A percentile compares a stretch with the other conserved stretches of the same genome.
These are phyloP conservation scores for Crithidia thermophila DNA, from an alignment of 208 protist genomes.

Conservation along the genomic window DNA sequence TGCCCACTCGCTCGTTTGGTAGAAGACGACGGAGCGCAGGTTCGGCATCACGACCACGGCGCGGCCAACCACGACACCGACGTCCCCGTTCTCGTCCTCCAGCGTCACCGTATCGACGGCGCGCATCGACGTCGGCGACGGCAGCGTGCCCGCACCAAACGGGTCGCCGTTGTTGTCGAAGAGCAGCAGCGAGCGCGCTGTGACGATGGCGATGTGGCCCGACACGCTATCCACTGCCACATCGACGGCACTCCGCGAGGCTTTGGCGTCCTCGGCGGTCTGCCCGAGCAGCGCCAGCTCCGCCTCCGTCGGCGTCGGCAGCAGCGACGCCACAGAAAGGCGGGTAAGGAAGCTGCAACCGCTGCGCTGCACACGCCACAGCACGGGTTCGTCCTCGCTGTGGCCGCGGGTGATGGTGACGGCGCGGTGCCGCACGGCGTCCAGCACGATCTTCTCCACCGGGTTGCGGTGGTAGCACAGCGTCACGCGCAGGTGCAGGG, in stretches of 20 bases:
- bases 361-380: constrained; percentile 79
- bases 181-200: constrained; percentile 59
- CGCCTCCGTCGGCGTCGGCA: constrained; percentile 17
- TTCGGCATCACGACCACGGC: constrained; percentile 31
- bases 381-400: constrained; percentile 53
- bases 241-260: constrained; percentile 36
- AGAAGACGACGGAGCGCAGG: constrained; percentile 62
- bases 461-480: constrained; percentile 70
- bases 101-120: constrained; percentile 31
- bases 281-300: background rate
- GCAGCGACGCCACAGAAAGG: constrained; percentile 33
- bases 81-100: constrained; percentile 60
- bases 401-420: constrained; percentile 64
- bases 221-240: constrained; percentile 47
- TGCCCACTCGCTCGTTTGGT: constrained; percentile 81
- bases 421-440: constrained; percentile 41
- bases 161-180: constrained; percentile 80
- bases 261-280: constrained; percentile 11
- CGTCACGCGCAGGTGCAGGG: constrained; percentile 44
- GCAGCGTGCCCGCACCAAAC: constrained; percentile 59
- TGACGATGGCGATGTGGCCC: constrained; percentile 57
- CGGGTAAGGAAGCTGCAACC: constrained; percentile 44
- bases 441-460: constrained; percentile 60
- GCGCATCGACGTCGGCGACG: constrained; percentile 16
- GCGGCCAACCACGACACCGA: constrained; percentile 48